Evolutionary conservation across 495 filamentous ascomycete genomes (phyloP).

Genomic region (Xylaria longipes): DNA sequence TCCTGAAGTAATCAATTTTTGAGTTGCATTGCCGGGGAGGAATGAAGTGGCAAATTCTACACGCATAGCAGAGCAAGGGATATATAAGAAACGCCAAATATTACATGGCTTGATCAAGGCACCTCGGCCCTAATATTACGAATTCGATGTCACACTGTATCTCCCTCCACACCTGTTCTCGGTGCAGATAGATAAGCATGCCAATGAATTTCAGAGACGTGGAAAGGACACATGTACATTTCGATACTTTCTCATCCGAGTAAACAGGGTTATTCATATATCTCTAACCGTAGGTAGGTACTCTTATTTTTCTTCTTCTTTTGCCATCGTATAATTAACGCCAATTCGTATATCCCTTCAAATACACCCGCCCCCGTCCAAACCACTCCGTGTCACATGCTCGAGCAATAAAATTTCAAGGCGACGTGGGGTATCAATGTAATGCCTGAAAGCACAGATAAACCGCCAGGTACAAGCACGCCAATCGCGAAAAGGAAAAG

Average conservation of each 20-base stretch:
- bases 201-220: background rate
- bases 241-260: too few species aligned
- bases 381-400: background rate
- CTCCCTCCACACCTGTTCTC: background rate
- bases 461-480: background rate
- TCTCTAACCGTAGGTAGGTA: background rate
- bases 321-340: too few species aligned
- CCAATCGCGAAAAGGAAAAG: background rate
- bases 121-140: background rate
- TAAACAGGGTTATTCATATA: background rate
- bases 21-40: background rate
- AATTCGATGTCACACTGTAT: background rate
- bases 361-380: background rate
- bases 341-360: background rate
- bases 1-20: too few species aligned
- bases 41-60: background rate
- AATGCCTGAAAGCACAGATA: constrained; percentile 38
- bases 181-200: background rate
- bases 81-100: background rate
- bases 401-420: background rate
- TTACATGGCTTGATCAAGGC: background rate
- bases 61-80: background rate
- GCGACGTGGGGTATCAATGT: constrained; percentile 35
- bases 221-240: background rate
- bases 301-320: too few species aligned